Conservation (phyloP, 345 rosid species). For the Aegle marmelos region DNA sequence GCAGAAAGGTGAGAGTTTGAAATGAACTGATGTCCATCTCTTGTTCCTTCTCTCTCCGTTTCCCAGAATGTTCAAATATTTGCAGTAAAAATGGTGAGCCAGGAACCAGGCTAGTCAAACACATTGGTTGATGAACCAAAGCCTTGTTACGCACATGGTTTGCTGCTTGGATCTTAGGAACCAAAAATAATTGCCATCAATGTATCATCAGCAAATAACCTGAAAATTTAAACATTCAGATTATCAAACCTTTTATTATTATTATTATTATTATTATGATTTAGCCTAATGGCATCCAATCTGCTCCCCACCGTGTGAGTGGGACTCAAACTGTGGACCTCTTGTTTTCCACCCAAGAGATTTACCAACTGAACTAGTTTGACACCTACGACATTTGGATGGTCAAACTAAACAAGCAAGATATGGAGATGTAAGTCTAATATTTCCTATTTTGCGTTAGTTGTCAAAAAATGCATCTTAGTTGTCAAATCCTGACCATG, state of each 20-base stretch:
- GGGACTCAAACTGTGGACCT: too few relatives aligned
- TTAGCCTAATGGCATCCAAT: too few relatives aligned
- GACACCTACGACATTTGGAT: background rate
- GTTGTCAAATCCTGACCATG: background rate
- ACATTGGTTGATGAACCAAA: background rate
- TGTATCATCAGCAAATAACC: background rate
- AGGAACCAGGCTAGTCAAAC: background rate
- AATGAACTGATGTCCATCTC: background rate
- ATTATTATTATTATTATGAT: too few relatives aligned
- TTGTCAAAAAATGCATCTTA: background rate
- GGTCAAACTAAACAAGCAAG: background rate
- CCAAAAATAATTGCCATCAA: background rate
- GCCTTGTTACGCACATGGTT: too few relatives aligned
- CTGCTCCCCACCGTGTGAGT: too few relatives aligned
- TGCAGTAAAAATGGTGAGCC: background rate
- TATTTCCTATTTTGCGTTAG: too few relatives aligned
- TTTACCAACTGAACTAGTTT: too few relatives aligned
- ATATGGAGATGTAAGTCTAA: background rate
- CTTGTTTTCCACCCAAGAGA: too few relatives aligned
- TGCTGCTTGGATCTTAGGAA: background rate
- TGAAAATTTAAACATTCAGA: background rate
- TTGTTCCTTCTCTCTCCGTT: background rate
- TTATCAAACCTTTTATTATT: background rate
- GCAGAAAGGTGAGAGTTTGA: slow-evolving; percentile 58
- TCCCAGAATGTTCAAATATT: background rate